Evolutionary conservation across 139 green algal genomes (phyloP), one percentile per base, ranked within the genome.

Genomic region (Chlorella sp.): DNA sequence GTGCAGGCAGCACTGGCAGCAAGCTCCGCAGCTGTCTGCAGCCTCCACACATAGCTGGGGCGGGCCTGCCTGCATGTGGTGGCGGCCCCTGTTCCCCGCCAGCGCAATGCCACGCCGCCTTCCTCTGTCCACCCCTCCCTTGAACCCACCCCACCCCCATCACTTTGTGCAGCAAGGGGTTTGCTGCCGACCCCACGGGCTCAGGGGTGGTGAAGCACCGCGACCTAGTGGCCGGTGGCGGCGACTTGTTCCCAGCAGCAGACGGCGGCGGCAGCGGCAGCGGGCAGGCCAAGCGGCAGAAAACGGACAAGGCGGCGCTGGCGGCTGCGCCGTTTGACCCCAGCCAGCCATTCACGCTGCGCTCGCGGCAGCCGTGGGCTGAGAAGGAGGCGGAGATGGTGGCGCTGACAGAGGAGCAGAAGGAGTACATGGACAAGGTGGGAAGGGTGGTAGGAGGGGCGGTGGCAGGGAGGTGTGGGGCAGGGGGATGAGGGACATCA

Each of bases 371-470:
- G 94, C 97, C 97, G 2, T 99, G 97, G 97, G 95, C 96, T 0
- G 94, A 93, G 64, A 97, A 97, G 93, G 90, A 95, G 73, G 91
- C 87, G 4, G 87, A 90, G 86, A 87, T 92, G 39, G 86, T 91
- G 66, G 93, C 95, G 88, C 95, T 97, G 24, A 98, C 96, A 9
- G 97, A 98, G 79, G 97, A 99, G 93, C 97, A 99, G 92, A 95
- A 95, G 90, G 96, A 94, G 83, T 98, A 95, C 93, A 93, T 98
- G 66, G 95, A 95, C 68, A 93, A 96, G 94, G 69, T 91, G 86
- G 28, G 71, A 7, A 30, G 42, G 78, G 86, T 64, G 75, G 34
- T 32, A 21, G 34, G 14, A 24, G 57, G 86, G 12, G 40, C 7
- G 75, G 81, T 64, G 9, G n/a, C n/a, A n/a, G n/a, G n/a, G n/a